These are phyloP conservation scores for Penicillium antarcticum DNA, from an alignment of 495 filamentous ascomycete genomes.

Conservation along the genomic window DNA sequence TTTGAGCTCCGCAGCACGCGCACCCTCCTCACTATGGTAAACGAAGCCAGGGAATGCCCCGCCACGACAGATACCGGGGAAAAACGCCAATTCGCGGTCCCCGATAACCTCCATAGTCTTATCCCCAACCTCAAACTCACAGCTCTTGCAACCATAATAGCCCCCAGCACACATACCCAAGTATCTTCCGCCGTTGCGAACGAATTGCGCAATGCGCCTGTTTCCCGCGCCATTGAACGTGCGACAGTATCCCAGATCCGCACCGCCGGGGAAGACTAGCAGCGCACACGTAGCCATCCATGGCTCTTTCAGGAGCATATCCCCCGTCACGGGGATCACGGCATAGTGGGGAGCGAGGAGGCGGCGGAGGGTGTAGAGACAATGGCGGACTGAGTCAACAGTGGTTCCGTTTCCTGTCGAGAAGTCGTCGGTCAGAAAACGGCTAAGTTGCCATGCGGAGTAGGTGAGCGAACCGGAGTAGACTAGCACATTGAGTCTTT, in stretches of 20 bases:
- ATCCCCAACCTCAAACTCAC: conserved; percentile 90
- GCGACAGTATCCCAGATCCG: conserved; percentile 87
- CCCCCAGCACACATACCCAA: conserved; percentile 93
- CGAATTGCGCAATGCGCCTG: conserved; percentile 74
- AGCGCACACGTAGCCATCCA: conserved; percentile 86
- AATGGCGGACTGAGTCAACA: conserved; percentile 83
- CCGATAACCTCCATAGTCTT: conserved; percentile 81
- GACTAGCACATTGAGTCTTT: conserved; percentile 80
- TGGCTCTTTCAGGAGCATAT: conserved; percentile 83
- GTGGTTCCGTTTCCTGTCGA: conserved; percentile 76
- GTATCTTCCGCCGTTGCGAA: conserved; percentile 80
- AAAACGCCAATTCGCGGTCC: conserved; percentile 82
- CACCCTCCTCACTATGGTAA: conserved; percentile 85
- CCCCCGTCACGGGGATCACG: conserved; percentile 76
- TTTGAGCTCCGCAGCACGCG: conserved; percentile 65
- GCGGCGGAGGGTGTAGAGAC: conserved; percentile 80
- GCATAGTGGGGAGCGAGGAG: conserved; percentile 93
- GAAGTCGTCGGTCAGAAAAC: conserved; percentile 24
- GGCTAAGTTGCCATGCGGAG: conserved; percentile 19
- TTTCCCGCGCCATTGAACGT: conserved; percentile 87
- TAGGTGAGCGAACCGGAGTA: conserved; percentile 64
- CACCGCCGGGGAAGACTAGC: conserved; percentile 92
- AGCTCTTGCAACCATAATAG: conserved; percentile 77
- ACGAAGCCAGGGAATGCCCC: conserved; percentile 87
- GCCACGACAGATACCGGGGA: conserved; percentile 80